Percentiles rank a stretch among this genome's conserved stretches.
phyloP scores from a whole-genome alignment of 208 protist species.

The Leishmania tarentolae region DNA sequence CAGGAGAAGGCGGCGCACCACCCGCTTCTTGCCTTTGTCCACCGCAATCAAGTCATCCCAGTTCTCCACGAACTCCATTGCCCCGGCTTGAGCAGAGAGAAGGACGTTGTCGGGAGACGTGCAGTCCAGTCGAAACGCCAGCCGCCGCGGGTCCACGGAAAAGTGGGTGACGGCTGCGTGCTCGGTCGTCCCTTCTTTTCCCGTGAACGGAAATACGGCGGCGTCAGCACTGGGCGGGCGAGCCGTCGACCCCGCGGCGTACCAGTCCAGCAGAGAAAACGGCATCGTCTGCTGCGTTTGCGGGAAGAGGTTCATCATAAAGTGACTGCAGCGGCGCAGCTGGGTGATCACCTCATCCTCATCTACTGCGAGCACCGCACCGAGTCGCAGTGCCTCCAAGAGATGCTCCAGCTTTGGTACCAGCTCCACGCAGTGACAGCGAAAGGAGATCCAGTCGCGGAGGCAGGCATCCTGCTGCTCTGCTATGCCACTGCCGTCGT shows the following conservation, averaged over 20 bases:
- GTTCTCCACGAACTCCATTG: slow-evolving; percentile 45
- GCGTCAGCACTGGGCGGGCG: slow-evolving; percentile 1
- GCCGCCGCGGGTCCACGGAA: slow-evolving; percentile 20
- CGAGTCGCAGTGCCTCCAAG: slow-evolving; percentile 32
- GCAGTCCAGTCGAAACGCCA: slow-evolving; percentile 37
- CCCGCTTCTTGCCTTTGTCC: slow-evolving; percentile 31
- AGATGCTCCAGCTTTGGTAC: slow-evolving; percentile 30
- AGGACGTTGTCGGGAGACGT: slow-evolving; percentile 52
- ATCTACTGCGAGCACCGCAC: slow-evolving; percentile 10
- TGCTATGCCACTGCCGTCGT: neutral
- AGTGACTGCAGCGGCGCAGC: slow-evolving; percentile 28
- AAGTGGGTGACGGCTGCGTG: neutral
- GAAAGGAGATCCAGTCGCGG: slow-evolving; percentile 41
- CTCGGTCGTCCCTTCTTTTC: neutral
- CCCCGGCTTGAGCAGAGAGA: slow-evolving; percentile 36
- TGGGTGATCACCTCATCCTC: slow-evolving; percentile 16
- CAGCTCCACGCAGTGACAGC: slow-evolving; percentile 39
- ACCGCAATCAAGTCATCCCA: slow-evolving; percentile 36
- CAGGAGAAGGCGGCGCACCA: slow-evolving; percentile 34
- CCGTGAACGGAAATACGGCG: neutral
- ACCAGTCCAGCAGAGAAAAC: slow-evolving; percentile 43
- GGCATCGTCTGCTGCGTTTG: slow-evolving; percentile 25
- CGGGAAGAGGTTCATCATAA: slow-evolving; percentile 43
- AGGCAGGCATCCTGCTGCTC: slow-evolving; percentile 26
- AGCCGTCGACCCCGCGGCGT: slow-evolving; percentile 20